A percentile compares a stretch with the other conserved stretches of the same genome.
These are phyloP conservation scores for Heimioporus sp. DNA, from an alignment of 768 basidiomycete species.

Conservation along the genomic window DNA sequence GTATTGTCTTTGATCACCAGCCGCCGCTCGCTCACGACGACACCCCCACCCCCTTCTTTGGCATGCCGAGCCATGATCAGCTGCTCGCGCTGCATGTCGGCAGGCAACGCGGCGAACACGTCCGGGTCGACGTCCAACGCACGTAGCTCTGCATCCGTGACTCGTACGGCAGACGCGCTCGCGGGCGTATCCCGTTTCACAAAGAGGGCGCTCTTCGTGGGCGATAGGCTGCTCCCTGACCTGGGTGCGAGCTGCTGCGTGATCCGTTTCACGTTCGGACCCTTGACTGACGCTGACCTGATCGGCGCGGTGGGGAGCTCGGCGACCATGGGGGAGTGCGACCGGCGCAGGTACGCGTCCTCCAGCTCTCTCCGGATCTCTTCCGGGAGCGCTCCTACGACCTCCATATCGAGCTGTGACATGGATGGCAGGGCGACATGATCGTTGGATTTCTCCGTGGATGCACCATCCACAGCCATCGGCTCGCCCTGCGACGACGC, in stretches of 20 bases:
- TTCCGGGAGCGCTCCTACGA: slow-evolving; percentile 67
- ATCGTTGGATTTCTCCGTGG: slow-evolving; percentile 10
- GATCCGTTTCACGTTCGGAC: slow-evolving; percentile 53
- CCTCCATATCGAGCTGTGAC: slow-evolving; percentile 71
- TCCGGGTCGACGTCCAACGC: slow-evolving; percentile 71
- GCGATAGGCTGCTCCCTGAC: slow-evolving; percentile 40
- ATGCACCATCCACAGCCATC: background rate
- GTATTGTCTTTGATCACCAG: slow-evolving; percentile 44
- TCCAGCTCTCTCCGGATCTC: slow-evolving; percentile 71
- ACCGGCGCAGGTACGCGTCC: slow-evolving; percentile 61
- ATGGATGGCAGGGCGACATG: slow-evolving; percentile 58
- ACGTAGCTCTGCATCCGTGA: slow-evolving; percentile 56
- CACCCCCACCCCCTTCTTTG: slow-evolving; percentile 29
- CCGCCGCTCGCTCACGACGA: slow-evolving; percentile 42
- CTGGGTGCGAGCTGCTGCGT: slow-evolving; percentile 63
- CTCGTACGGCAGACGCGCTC: slow-evolving; percentile 36
- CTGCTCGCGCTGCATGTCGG: slow-evolving; percentile 70
- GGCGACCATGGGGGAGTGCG: slow-evolving; percentile 43
- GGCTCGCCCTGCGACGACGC: slow-evolving; percentile 34
- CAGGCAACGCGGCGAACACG: slow-evolving; percentile 65
- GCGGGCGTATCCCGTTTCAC: slow-evolving; percentile 29
- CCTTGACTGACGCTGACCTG: slow-evolving; percentile 25
- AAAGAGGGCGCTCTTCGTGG: slow-evolving; percentile 38
- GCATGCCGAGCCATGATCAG: slow-evolving; percentile 56
- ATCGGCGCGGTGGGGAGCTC: slow-evolving; percentile 4